Conservation (phyloP, 108 stramenopile genomes). For the Skeletonema costatum region DNA sequence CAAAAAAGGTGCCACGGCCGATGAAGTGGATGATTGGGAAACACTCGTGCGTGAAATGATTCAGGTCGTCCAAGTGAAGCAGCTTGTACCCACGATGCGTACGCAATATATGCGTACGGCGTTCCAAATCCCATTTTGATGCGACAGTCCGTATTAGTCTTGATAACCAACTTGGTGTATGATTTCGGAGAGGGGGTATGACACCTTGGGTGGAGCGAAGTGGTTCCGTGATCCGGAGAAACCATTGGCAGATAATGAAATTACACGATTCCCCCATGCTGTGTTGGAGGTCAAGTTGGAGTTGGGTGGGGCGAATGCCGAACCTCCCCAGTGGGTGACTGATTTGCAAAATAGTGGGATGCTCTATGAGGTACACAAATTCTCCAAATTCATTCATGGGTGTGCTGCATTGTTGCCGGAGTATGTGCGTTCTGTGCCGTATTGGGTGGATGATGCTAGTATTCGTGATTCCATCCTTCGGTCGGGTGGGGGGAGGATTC, state of each 20-base stretch:
- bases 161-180: conserved; percentile 96
- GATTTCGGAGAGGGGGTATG: conserved; percentile 95
- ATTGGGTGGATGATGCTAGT: conserved; percentile 96
- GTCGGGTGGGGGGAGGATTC: conserved; percentile 71
- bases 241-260: conserved; percentile 80
- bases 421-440: conserved; percentile 92
- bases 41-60: conserved; percentile 85
- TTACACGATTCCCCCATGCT: conserved; percentile 96
- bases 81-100: conserved; percentile 94
- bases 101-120: conserved; percentile 98
- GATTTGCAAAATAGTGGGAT: conserved; percentile 90
- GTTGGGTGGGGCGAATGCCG: conserved; percentile 81
- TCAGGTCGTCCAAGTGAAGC: conserved; percentile 90
- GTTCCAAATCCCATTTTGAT: conserved; percentile 97
- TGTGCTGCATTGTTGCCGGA: conserved; percentile 93
- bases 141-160: conserved; percentile 94
- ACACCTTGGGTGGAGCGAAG: conserved; percentile 80
- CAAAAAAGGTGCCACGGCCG: conserved; percentile 80
- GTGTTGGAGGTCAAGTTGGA: conserved; percentile 97
- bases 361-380: conserved; percentile 94
- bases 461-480: conserved; percentile 89
- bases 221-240: conserved; percentile 93
- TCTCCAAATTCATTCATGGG: conserved; percentile 92
- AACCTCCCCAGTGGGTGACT: conserved; percentile 92
- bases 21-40: conserved; percentile 91